A percentile compares a stretch with the other conserved stretches of the same genome.
phyloP scores from a whole-genome alignment of 805 yeast species.

The Candida chauliodis region DNA sequence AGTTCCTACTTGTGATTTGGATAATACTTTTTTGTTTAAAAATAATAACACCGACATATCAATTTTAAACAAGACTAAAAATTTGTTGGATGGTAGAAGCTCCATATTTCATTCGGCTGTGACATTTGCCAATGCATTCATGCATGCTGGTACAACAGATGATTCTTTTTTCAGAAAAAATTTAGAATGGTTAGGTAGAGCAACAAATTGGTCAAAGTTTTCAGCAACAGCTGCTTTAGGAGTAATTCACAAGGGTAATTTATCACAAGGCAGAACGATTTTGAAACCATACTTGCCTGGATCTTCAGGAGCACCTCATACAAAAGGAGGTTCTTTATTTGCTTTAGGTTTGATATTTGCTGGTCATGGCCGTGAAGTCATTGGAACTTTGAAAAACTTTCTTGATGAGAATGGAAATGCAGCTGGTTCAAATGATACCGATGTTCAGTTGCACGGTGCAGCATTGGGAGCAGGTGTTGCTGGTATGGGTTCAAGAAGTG shows the following conservation, averaged over 20 bases:
- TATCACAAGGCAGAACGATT: slow-evolving; percentile 83
- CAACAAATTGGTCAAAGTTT: slow-evolving; percentile 98
- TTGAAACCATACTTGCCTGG: slow-evolving; percentile 92
- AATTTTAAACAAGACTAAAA: slow-evolving; percentile 77
- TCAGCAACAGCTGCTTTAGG: slow-evolving; percentile 98
- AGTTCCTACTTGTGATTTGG: slow-evolving; percentile 89
- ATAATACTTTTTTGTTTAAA: slow-evolving; percentile 80
- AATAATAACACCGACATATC: slow-evolving; percentile 84
- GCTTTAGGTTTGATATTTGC: slow-evolving; percentile 94
- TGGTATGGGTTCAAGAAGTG: slow-evolving; percentile 86
- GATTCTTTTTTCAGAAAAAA: slow-evolving; percentile 89
- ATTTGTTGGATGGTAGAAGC: slow-evolving; percentile 80
- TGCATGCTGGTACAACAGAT: slow-evolving; percentile 95
- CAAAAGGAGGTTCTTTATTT: slow-evolving; percentile 92
- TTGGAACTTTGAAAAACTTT: slow-evolving; percentile 71
- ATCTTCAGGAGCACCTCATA: slow-evolving; percentile 71
- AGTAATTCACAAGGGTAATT: slow-evolving; percentile 92
- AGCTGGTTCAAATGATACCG: slow-evolving; percentile 68
- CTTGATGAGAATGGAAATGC: slow-evolving; percentile 62
- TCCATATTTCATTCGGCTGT: slow-evolving; percentile 96
- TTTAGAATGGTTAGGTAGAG: slow-evolving; percentile 93
- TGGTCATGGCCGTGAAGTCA: slow-evolving; percentile 89
- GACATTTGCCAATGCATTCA: slow-evolving; percentile 88
- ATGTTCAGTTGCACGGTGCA: slow-evolving; percentile 91
- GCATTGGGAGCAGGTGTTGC: slow-evolving; percentile 94